A percentile compares a stretch with the other conserved stretches of the same genome.
Evolutionary conservation across 176 grass and related monocot genomes (phyloP).

Genomic region (Bothriochloa decipiens): DNA sequence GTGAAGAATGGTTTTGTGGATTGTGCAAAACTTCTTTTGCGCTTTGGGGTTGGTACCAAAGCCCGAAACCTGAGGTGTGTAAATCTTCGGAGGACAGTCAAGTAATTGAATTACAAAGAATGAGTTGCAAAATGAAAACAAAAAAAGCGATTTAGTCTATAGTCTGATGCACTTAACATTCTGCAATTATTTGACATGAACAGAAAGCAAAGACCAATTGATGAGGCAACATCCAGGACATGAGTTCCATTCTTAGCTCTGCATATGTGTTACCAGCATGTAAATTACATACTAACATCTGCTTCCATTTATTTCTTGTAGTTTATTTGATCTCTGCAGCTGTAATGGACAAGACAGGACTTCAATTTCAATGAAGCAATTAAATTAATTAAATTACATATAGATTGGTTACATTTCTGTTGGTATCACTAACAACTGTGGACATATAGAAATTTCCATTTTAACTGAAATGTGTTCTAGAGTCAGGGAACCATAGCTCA

Average conservation of each 20-base stretch:
- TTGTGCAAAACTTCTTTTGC: constrained; percentile 58
- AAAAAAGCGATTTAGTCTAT: not conserved
- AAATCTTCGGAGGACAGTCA: constrained; percentile 4
- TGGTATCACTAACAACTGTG: constrained; percentile 28
- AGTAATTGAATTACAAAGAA: not conserved
- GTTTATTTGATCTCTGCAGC: constrained; percentile 16
- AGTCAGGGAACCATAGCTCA: constrained; percentile 43
- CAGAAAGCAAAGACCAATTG: constrained; percentile 70
- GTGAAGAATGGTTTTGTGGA: constrained; percentile 55
- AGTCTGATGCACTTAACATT: constrained; percentile 9
- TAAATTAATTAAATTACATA: constrained; percentile 18
- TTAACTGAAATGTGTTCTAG: constrained; percentile 24
- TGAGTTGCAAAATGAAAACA: not conserved
- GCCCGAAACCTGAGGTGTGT: constrained; percentile 58
- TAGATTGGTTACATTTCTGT: constrained; percentile 7
- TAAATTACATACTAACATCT: constrained; percentile 36
- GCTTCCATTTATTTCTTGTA: constrained; percentile 3
- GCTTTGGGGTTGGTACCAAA: constrained; percentile 57
- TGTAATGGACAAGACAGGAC: not conserved
- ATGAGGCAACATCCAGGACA: constrained; percentile 57
- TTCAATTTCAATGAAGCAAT: constrained; percentile 18
- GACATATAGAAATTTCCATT: not conserved
- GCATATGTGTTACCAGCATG: constrained; percentile 42
- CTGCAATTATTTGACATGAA: constrained; percentile 27
- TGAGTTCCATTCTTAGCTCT: constrained; percentile 60